A percentile compares a stretch with the other conserved stretches of the same genome.
These are phyloP conservation scores for Eucalyptus leucophloia DNA, from an alignment of 345 rosid species.

Conservation along the genomic window DNA sequence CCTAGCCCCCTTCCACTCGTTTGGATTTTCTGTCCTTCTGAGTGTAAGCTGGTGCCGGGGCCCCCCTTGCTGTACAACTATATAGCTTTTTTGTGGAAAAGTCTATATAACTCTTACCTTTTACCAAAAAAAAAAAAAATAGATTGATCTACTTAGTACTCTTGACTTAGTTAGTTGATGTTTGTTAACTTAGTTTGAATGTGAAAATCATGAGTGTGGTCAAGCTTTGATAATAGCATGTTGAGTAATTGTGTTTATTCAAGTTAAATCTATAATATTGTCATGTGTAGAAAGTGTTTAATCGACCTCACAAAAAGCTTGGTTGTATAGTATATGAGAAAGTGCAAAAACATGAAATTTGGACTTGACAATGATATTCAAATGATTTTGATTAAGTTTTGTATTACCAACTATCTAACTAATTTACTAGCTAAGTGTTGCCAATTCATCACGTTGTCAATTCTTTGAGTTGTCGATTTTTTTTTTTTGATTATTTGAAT, in stretches of 20 bases:
- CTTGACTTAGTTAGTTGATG: background rate
- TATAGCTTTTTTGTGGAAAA: too few species aligned
- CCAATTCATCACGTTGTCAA: background rate
- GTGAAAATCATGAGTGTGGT: background rate
- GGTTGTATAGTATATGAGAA: background rate
- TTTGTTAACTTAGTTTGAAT: background rate
- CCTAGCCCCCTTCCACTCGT: too few species aligned
- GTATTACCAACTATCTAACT: too few species aligned
- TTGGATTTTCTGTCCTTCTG: too few species aligned
- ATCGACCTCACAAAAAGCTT: background rate
- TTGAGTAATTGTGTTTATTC: background rate
- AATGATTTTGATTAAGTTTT: background rate
- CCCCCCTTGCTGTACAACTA: accelerated
- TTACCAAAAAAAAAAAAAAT: too few species aligned
- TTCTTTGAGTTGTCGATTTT: background rate
- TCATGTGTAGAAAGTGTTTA: background rate
- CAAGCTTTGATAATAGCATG: background rate
- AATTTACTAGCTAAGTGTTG: background rate
- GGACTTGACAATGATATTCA: background rate
- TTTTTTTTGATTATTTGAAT: too few species aligned
- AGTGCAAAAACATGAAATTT: background rate
- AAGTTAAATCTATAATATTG: background rate
- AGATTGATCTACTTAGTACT: background rate
- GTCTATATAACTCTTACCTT: too few species aligned
- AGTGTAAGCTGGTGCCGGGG: too few species aligned